Conservation (phyloP, 352 stramenopile genomes). For the Peronosclerospora sorghi region DNA sequence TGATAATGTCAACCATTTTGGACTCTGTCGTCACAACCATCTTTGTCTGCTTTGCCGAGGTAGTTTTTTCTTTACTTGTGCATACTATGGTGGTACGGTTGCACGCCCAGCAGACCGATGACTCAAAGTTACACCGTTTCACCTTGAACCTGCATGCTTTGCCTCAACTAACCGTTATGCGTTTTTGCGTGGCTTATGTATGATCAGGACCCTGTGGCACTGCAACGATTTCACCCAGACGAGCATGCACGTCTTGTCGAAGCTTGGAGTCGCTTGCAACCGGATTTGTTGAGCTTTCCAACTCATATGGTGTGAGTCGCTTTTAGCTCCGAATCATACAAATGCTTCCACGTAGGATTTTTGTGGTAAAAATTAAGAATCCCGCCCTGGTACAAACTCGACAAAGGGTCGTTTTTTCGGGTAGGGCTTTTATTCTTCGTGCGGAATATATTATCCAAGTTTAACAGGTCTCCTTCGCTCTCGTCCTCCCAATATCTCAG, state of each 20-base stretch:
- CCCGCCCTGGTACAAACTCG: too few species aligned
- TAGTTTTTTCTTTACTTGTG: conserved; percentile 20
- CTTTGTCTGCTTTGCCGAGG: conserved; percentile 83
- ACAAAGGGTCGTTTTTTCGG: too few species aligned
- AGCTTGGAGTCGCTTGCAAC: conserved; percentile 59
- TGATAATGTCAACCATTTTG: conserved; percentile 71
- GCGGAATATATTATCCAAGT: too few species aligned
- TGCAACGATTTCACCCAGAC: conserved; percentile 60
- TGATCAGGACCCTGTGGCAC: conserved; percentile 46
- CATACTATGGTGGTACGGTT: neutral
- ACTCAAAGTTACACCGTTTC: conserved; percentile 1
- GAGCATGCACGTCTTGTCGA: conserved; percentile 62
- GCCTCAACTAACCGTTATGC: conserved; percentile 5
- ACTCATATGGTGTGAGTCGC: conserved; percentile 19
- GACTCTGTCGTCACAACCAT: conserved; percentile 80
- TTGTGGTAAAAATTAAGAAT: too few species aligned
- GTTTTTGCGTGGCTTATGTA: neutral
- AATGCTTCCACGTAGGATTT: too few species aligned
- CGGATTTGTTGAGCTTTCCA: conserved; percentile 44
- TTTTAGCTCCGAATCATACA: too few species aligned
- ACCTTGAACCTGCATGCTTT: neutral
- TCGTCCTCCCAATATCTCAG: too few species aligned
- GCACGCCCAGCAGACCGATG: conserved; percentile 14
- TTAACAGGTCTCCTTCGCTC: too few species aligned
- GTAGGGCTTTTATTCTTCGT: too few species aligned